Conservation (phyloP, 805 yeast genomes). For the Candida krabiensis region DNA sequence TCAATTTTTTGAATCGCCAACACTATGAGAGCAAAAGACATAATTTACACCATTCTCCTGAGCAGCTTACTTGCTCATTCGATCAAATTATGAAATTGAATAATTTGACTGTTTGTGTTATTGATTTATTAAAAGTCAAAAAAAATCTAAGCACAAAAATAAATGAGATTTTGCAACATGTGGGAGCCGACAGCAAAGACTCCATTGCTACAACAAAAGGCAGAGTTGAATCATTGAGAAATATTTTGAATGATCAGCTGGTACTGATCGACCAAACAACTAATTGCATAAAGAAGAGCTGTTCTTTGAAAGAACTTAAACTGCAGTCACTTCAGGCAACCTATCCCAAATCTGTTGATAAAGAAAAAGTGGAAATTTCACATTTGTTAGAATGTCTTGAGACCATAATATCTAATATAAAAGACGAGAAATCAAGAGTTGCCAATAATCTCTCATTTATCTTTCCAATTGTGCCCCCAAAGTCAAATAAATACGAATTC, state of each 20-base stretch:
- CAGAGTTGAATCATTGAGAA: slow-evolving; percentile 2
- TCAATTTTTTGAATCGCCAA: slow-evolving; percentile 10
- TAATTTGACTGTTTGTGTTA: slow-evolving; percentile 36
- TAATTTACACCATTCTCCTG: slow-evolving; percentile 8
- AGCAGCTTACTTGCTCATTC: slow-evolving; percentile 33
- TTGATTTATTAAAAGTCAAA: slow-evolving; percentile 31
- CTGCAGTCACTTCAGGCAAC: not conserved
- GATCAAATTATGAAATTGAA: slow-evolving; percentile 44
- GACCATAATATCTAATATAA: slow-evolving; percentile 8
- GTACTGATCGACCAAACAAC: slow-evolving; percentile 2
- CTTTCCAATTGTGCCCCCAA: slow-evolving; percentile 32
- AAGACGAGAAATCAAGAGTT: slow-evolving; percentile 26
- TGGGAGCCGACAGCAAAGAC: not conserved
- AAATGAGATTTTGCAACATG: slow-evolving; percentile 1
- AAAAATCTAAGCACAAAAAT: slow-evolving; percentile 10
- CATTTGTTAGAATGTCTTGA: slow-evolving; percentile 16
- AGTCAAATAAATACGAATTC: slow-evolving; percentile 24
- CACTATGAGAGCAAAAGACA: slow-evolving; percentile 5
- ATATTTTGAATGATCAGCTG: slow-evolving; percentile 3
- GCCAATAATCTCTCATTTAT: slow-evolving; percentile 25
- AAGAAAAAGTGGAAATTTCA: slow-evolving; percentile 14
- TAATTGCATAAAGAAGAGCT: slow-evolving; percentile 3
- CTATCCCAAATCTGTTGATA: not conserved
- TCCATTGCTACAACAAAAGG: not conserved
- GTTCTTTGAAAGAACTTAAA: not conserved